Evolutionary conservation across 805 yeast genomes (phyloP).

Genomic region (Saccharomycopsis selenospora): DNA sequence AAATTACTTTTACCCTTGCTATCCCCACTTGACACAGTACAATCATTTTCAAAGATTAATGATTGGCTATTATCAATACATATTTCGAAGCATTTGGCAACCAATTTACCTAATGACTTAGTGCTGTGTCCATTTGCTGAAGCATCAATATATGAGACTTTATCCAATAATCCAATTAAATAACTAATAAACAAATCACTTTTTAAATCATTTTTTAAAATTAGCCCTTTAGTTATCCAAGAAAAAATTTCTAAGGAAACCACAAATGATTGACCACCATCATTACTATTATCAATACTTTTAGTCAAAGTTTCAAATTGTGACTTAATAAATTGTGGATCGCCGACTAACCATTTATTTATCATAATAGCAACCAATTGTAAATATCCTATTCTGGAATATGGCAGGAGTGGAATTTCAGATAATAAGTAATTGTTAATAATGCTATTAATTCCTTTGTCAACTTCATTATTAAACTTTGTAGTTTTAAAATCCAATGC

Average conservation of each 20-base stretch:
- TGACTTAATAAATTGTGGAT: background rate
- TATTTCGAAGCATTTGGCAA: conserved; percentile 54
- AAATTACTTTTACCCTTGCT: background rate
- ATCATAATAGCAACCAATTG: conserved; percentile 47
- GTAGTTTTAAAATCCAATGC: conserved; percentile 35
- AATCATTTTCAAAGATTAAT: conserved; percentile 44
- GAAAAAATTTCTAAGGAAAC: conserved; percentile 43
- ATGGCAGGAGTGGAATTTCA: background rate
- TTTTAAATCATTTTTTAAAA: conserved; percentile 45
- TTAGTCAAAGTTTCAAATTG: background rate
- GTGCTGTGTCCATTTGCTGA: background rate
- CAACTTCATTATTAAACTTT: background rate
- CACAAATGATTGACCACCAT: background rate
- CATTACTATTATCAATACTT: background rate
- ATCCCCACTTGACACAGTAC: background rate
- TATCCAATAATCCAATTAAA: conserved; percentile 32
- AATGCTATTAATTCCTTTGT: background rate
- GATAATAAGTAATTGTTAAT: background rate
- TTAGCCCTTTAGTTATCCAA: conserved; percentile 69
- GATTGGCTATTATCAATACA: conserved; percentile 51
- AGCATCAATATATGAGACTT: conserved; percentile 20
- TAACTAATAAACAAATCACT: conserved; percentile 31
- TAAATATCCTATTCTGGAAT: conserved; percentile 45
- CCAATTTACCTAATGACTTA: conserved; percentile 28
- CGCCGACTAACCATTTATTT: conserved; percentile 44